Evolutionary conservation across 345 rosid species (phyloP).

Genomic region (Lepidium sativum): DNA sequence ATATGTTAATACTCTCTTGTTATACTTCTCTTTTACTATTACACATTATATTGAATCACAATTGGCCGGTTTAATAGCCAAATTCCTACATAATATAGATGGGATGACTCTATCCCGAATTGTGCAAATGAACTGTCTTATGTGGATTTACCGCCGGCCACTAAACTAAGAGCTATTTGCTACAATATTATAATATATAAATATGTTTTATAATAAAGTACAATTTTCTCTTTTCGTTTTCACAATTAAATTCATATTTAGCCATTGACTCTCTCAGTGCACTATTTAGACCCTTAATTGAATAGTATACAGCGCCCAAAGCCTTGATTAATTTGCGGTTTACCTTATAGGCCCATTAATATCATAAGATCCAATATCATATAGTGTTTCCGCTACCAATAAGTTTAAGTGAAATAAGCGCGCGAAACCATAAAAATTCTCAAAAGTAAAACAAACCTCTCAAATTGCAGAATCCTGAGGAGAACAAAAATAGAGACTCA

Average conservation of each 20-base stretch:
- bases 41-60: no score
- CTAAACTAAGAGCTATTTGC: no score
- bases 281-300: neutral
- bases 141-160: no score
- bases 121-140: no score
- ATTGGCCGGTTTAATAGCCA: no score
- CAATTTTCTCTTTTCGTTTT: no score
- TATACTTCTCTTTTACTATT: no score
- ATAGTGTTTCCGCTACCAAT: neutral
- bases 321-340: neutral
- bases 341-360: neutral
- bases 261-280: neutral
- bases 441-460: neutral
- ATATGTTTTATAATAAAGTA: no score
- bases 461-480: neutral
- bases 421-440: conserved; percentile 2
- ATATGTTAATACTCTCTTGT: no score
- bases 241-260: neutral
- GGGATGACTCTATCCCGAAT: no score
- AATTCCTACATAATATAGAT: no score
- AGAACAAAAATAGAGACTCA: neutral
- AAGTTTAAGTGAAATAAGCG: neutral
- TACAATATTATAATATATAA: no score
- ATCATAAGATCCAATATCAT: neutral
- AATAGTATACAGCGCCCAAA: neutral